A percentile compares a stretch with the other conserved stretches of the same genome.
Conservation (phyloP, 2,329 filamentous ascomycete species). For the Bipolaris oryzae region DNA sequence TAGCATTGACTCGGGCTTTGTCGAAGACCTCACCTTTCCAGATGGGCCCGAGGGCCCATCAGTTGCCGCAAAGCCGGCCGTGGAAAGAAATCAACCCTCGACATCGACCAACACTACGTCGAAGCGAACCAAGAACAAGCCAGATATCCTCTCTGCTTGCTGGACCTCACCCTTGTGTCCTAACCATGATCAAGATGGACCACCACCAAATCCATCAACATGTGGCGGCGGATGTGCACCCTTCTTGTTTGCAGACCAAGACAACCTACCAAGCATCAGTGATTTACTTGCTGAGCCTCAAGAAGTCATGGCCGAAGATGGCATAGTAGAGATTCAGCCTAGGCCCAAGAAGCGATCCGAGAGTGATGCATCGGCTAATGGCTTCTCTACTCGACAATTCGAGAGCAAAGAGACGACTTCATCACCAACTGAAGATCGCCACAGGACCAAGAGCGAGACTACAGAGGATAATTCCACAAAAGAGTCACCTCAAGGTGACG, state of each 20-base stretch:
- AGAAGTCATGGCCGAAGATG: slow-evolving; percentile 43
- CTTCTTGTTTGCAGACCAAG: slow-evolving; percentile 48
- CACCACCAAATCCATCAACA: slow-evolving; percentile 49
- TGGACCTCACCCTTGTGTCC: slow-evolving; percentile 52
- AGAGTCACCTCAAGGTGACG: slow-evolving; percentile 28
- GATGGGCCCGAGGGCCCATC: slow-evolving; percentile 39
- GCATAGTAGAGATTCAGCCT: slow-evolving; percentile 47
- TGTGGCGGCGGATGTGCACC: slow-evolving; percentile 50
- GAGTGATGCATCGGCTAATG: slow-evolving; percentile 38
- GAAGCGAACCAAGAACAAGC: slow-evolving; percentile 46
- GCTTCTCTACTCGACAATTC: slow-evolving; percentile 41
- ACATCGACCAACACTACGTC: slow-evolving; percentile 19
- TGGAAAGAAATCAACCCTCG: slow-evolving; percentile 26
- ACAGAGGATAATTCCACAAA: slow-evolving; percentile 36
- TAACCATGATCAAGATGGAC: slow-evolving; percentile 47
- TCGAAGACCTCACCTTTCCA: slow-evolving; percentile 48
- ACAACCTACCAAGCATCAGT: slow-evolving; percentile 39
- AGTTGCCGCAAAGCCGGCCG: slow-evolving; percentile 16
- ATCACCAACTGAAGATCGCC: slow-evolving; percentile 23
- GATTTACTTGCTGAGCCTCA: slow-evolving; percentile 38
- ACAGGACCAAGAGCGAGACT: slow-evolving; percentile 43
- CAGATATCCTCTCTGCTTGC: slow-evolving; percentile 49
- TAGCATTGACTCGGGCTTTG: slow-evolving; percentile 42
- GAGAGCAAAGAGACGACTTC: slow-evolving; percentile 25
- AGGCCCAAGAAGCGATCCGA: slow-evolving; percentile 46